A percentile compares a stretch with the other conserved stretches of the same genome.
Evolutionary conservation across 2,329 filamentous ascomycete genomes (phyloP).

Genomic region (Fusarium temperatum): DNA sequence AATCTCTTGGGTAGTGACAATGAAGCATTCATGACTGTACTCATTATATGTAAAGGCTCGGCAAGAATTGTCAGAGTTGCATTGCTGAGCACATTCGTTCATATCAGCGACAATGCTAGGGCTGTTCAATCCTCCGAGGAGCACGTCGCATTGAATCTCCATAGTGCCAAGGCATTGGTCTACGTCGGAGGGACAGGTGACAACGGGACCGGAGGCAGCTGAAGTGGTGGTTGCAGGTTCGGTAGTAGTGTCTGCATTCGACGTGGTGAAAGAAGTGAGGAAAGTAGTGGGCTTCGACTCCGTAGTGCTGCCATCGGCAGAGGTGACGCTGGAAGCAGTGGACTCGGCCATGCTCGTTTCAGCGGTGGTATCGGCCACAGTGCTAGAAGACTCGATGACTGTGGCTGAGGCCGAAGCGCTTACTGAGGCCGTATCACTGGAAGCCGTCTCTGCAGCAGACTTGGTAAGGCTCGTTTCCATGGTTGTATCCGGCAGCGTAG

Average conservation of each 20-base stretch:
- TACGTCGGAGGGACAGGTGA: neutral
- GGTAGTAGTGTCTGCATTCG: neutral
- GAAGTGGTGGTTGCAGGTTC: neutral
- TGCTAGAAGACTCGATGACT: rapidly evolving
- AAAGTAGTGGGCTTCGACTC: neutral
- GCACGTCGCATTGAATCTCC: neutral
- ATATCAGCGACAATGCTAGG: neutral
- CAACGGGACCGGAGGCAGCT: rapidly evolving
- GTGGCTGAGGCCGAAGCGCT: neutral
- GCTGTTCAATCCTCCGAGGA: rapidly evolving
- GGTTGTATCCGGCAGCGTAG: neutral
- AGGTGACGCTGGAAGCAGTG: neutral
- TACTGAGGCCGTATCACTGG: neutral
- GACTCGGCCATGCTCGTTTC: neutral
- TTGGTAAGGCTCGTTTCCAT: neutral
- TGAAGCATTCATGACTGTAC: neutral
- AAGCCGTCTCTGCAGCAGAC: neutral
- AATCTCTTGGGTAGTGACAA: neutral
- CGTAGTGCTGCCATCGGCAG: neutral
- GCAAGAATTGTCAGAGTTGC: neutral
- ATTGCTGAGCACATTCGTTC: neutral
- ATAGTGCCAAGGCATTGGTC: neutral
- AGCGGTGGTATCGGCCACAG: neutral
- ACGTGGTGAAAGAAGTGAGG: neutral
- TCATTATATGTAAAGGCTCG: neutral